Percentiles rank a stretch among this genome's conserved stretches.
Conservation (phyloP, 31 red algal species). For the Asparagopsis taxiformis region DNA sequence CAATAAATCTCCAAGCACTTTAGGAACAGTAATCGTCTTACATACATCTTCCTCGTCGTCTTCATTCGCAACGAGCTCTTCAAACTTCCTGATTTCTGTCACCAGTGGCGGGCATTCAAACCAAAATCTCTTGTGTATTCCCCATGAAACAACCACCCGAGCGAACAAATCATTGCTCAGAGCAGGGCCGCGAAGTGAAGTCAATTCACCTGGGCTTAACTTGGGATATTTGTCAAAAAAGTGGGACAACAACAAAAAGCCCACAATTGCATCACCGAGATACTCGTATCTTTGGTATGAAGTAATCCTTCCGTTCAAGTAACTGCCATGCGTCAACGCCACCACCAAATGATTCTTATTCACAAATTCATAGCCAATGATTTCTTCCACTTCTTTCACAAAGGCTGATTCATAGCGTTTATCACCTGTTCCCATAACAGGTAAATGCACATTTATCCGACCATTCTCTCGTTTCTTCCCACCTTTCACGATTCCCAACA, state of each 20-base stretch:
- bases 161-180: slow-evolving; percentile 85
- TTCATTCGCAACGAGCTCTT: slow-evolving; percentile 45
- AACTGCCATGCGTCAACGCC: slow-evolving; percentile 75
- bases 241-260: slow-evolving; percentile 59
- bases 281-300: slow-evolving; percentile 85
- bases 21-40: slow-evolving; percentile 62
- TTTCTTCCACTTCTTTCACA: slow-evolving; percentile 48
- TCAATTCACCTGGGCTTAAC: slow-evolving; percentile 69
- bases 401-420: slow-evolving; percentile 15
- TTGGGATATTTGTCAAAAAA: slow-evolving; percentile 62
- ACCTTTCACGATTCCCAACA: slow-evolving; percentile 31
- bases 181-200: slow-evolving; percentile 59
- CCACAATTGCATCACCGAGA: slow-evolving; percentile 81
- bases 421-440: slow-evolving; percentile 22
- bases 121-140: slow-evolving; percentile 74
- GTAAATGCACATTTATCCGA: slow-evolving; percentile 15
- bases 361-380: slow-evolving; percentile 69
- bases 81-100: slow-evolving; percentile 56
- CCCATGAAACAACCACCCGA: slow-evolving; percentile 47
- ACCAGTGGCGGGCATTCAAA: slow-evolving; percentile 40
- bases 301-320: slow-evolving; percentile 32
- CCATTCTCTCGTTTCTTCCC: background rate
- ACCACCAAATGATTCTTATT: slow-evolving; percentile 68
- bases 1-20: slow-evolving; percentile 80
- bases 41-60: slow-evolving; percentile 74